These are phyloP conservation scores for Dictyostelium intermedium DNA, from an alignment of 78 protist species.

Conservation along the genomic window DNA sequence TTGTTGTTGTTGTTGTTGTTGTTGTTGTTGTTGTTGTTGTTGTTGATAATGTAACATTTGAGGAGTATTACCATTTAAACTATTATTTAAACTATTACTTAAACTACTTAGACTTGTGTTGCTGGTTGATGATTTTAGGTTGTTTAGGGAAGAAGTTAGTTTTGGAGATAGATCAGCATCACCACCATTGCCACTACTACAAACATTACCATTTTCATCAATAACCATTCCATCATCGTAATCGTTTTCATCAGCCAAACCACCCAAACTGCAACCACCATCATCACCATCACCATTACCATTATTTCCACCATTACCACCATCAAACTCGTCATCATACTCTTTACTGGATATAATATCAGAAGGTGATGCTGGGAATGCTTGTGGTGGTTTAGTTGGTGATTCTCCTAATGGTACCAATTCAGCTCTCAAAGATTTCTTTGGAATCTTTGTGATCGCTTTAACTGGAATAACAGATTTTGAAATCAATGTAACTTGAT, in stretches of 20 bases:
- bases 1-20: background rate
- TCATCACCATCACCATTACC: background rate
- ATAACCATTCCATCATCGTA: background rate
- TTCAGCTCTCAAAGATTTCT: constrained; percentile 72
- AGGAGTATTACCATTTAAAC: background rate
- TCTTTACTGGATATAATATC: background rate
- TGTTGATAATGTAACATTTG: background rate
- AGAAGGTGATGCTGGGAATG: constrained; percentile 24
- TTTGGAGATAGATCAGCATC: background rate
- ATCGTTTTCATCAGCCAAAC: background rate
- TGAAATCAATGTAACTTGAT: constrained; percentile 42
- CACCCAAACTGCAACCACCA: background rate
- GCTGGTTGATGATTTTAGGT: background rate
- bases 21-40: background rate
- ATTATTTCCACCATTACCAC: background rate
- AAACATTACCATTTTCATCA: background rate
- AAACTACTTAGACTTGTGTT: background rate
- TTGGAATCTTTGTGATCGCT: constrained; percentile 74
- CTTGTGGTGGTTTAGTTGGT: constrained; percentile 58
- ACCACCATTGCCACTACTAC: background rate
- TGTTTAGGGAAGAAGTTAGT: background rate
- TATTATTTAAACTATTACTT: background rate
- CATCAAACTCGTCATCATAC: constrained; percentile 17
- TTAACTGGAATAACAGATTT: constrained; percentile 70
- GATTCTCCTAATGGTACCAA: constrained; percentile 60